phyloP scores from a whole-genome alignment of 2,329 filamentous ascomycete species.

The Pseudopithomyces chartarum region DNA sequence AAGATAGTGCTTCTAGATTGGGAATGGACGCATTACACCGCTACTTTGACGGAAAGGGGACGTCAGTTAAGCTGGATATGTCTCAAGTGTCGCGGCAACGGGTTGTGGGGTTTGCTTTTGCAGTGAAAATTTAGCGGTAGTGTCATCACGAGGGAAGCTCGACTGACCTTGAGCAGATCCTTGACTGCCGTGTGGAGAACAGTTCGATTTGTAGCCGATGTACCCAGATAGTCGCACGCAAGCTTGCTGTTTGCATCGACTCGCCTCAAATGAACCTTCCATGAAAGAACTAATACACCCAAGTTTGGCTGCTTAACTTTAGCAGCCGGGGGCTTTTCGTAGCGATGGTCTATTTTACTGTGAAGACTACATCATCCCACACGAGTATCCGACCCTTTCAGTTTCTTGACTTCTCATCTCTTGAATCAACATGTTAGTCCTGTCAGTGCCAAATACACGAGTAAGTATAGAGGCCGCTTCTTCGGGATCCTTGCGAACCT shows the following conservation, averaged over 20 bases:
- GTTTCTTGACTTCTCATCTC: not conserved
- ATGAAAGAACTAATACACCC: no score
- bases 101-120: conserved; percentile 3
- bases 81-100: not conserved
- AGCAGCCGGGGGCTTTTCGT: not conserved
- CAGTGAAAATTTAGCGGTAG: not conserved
- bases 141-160: not conserved
- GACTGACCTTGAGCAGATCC: not conserved
- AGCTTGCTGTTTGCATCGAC: not conserved
- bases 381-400: not conserved
- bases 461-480: not conserved
- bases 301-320: no score
- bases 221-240: not conserved
- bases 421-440: not conserved
- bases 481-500: not conserved
- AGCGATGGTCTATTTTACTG: not conserved
- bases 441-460: not conserved
- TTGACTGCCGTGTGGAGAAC: no score
- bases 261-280: no score
- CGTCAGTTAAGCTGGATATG: conserved; percentile 1
- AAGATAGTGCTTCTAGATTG: not conserved
- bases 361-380: not conserved
- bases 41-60: conserved; percentile 22
- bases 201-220: not conserved
- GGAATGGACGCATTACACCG: conserved; percentile 19